Evolutionary conservation across 2,329 filamentous ascomycete species (phyloP).

Genomic region (Trichoderma aggressivum): DNA sequence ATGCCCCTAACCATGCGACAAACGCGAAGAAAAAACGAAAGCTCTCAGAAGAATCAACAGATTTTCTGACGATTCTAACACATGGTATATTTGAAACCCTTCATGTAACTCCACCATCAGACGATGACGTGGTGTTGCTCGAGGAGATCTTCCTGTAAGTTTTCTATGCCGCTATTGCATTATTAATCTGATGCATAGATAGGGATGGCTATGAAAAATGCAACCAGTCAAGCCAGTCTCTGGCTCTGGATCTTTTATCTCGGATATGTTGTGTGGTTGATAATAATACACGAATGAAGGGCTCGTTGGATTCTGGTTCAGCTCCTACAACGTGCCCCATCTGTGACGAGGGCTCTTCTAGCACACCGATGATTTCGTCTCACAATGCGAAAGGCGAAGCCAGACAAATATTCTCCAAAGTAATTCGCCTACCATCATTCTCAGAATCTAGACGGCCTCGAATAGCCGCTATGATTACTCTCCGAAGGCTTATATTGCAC

Average conservation of each 20-base stretch:
- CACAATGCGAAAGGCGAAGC: conserved; percentile 35
- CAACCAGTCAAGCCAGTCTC: conserved; percentile 48
- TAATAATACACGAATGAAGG: background rate
- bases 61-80: conserved; percentile 24
- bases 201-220: conserved; percentile 45
- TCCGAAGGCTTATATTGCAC: conserved; percentile 69
- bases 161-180: background rate
- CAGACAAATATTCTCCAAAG: conserved; percentile 43
- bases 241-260: conserved; percentile 53
- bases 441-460: conserved; percentile 57
- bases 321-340: conserved; percentile 24
- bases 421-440: conserved; percentile 47
- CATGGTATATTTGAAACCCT: conserved; percentile 31
- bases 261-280: conserved; percentile 38
- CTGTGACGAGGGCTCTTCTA: conserved; percentile 23
- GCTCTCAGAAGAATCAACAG: conserved; percentile 20
- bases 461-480: conserved; percentile 66
- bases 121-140: conserved; percentile 29
- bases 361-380: background rate
- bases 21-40: conserved; percentile 32
- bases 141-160: conserved; percentile 48
- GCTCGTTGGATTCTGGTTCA: background rate
- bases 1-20: conserved; percentile 11
- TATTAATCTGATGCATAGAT: conserved; percentile 22
- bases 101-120: conserved; percentile 23